Conservation (phyloP, 345 rosid species). For the Iberis pinnata region DNA sequence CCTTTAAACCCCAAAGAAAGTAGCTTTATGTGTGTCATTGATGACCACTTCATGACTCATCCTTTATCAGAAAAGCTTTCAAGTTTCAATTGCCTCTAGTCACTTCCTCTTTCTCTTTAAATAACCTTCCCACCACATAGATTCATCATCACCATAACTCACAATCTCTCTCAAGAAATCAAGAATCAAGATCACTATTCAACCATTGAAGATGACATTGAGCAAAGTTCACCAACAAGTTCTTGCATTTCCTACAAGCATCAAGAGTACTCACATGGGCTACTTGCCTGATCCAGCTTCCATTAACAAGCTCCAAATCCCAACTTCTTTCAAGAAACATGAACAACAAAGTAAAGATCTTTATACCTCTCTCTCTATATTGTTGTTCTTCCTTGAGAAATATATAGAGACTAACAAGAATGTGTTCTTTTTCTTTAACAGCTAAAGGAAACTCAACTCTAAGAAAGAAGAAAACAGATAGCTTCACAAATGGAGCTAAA, state of each 20-base stretch:
- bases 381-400: not conserved
- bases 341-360: constrained; percentile 6
- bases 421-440: not conserved
- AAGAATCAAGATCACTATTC: not conserved
- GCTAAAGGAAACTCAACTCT: constrained; percentile 24
- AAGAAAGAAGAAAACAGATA: constrained; percentile 34
- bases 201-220: constrained; percentile 21
- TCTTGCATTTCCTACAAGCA: constrained; percentile 5
- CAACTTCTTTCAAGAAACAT: constrained; percentile 16
- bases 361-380: not conserved
- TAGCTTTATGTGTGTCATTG: constrained; percentile 26
- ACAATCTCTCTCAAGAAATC: not conserved
- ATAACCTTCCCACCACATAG: constrained; percentile 19
- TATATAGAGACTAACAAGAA: constrained; percentile 6
- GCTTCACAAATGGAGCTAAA: constrained; percentile 32
- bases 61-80: constrained; percentile 6
- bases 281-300: constrained; percentile 27
- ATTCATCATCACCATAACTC: constrained; percentile 16
- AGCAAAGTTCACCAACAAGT: constrained; percentile 18
- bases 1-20: constrained; percentile 18
- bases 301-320: constrained; percentile 27
- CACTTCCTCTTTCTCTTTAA: constrained; percentile 28
- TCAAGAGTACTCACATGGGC: constrained; percentile 4
- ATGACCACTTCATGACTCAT: constrained; percentile 28
- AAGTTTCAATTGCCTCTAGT: constrained; percentile 27